These are phyloP conservation scores for Jaapia argillacea DNA, from an alignment of 768 basidiomycete genomes.

Conservation along the genomic window DNA sequence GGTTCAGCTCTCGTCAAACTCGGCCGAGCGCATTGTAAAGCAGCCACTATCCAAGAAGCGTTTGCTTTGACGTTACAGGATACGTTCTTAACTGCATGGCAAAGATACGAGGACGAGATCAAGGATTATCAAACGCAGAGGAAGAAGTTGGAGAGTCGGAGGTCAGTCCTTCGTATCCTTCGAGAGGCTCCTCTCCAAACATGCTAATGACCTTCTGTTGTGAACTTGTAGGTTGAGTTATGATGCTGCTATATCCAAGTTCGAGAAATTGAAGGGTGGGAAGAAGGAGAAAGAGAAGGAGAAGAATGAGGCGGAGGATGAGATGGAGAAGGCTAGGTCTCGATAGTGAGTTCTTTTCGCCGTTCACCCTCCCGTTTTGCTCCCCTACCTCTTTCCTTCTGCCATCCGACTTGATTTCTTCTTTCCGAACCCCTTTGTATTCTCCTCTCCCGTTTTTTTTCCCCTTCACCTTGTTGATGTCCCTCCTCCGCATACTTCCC, in stretches of 20 bases:
- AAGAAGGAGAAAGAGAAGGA: constrained; percentile 84
- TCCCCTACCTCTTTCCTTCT: no score
- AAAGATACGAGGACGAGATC: constrained; percentile 59
- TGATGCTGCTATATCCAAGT: constrained; percentile 65
- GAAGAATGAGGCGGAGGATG: constrained; percentile 68
- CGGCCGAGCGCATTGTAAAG: constrained; percentile 78
- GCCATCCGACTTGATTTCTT: no score
- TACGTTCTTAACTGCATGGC: constrained; percentile 60
- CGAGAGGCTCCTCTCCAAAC: neutral
- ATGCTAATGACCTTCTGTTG: neutral
- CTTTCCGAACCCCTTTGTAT: no score
- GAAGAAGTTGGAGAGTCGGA: constrained; percentile 82
- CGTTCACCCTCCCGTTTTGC: neutral
- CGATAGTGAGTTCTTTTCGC: constrained; percentile 47
- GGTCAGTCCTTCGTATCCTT: constrained; percentile 31
- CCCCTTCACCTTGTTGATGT: no score
- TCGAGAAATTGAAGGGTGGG: constrained; percentile 51
- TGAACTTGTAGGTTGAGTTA: constrained; percentile 49
- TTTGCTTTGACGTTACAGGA: constrained; percentile 66
- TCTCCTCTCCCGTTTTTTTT: no score
- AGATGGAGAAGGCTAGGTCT: constrained; percentile 56
- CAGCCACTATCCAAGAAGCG: constrained; percentile 79
- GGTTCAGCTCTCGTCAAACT: constrained; percentile 65
- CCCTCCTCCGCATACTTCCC: no score
- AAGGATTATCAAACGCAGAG: constrained; percentile 73